Evolutionary conservation across 805 yeast species (phyloP), one percentile per base, ranked within the genome.

Genomic region (Teunomyces panamensis): DNA sequence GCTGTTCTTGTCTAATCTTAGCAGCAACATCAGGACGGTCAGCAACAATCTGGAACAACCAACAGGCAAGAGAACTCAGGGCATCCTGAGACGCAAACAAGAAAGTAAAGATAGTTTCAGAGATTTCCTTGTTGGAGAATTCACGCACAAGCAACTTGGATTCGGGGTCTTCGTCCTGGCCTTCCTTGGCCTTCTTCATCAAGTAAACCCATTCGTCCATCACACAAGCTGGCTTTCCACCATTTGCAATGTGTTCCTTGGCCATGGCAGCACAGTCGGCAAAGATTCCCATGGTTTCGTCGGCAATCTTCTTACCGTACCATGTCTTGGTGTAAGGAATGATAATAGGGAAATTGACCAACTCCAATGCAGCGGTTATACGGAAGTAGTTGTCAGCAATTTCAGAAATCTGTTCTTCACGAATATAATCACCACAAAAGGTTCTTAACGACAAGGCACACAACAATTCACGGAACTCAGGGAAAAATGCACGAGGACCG

Each of bases 71-170:
- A 3, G 97, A 89, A 1, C 97, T 90, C 6, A 97, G 87, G 20
- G 99, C 99, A 71, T 94, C 99, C 73, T 94, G 99, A 4, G 97
- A 87, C 5, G 99, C 99, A 68, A 94, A 94, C 67, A 94, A 74
- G 69, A 94, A 94, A 10, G 99, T 94, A 80, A 94, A 94, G 53
- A 94, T 82, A 47, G 96, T 96, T 74, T 94, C 98, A 16, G 97
- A 87, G 59, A 94, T 92, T 69, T 94, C 99, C 68, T 78, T 85
- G 74, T 91, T 83, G 48, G 90, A 70, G 71, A 94, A 94, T 53
- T 86, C 92, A 66, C 97, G 84, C 56, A 89, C 79, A 56, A 80
- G 71, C 35, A 81, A 64, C 65, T 79, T 82, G 37, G 83, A 70
- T 42, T 80, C 84, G 50, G 74, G 78, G 36, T 67, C 70, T 34